Evolutionary conservation across 331 rosid species (phyloP).

Genomic region (Malus hybrid): DNA sequence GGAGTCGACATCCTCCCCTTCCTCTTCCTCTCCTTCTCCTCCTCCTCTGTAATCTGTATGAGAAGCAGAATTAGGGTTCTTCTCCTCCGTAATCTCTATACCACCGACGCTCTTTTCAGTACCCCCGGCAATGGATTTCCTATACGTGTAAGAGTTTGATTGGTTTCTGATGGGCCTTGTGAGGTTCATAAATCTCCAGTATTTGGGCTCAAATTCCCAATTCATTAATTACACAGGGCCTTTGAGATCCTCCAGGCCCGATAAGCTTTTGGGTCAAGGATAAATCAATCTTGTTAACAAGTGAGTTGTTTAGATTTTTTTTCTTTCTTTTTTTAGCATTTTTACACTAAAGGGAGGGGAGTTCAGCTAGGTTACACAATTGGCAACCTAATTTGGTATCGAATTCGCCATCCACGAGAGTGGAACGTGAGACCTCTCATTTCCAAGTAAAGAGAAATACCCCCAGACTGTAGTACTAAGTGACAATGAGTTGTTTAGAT

Average conservation of each 20-base stretch:
- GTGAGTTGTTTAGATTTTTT: no score
- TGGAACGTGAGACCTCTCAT: no score
- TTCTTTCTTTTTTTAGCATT: no score
- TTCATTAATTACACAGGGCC: background rate
- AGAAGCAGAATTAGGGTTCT: slow-evolving; percentile 13
- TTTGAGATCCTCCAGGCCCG: background rate
- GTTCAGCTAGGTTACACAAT: no score
- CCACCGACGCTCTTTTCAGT: background rate
- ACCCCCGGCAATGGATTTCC: background rate
- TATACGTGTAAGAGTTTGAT: background rate
- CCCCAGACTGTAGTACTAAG: accelerated
- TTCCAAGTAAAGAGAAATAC: no score
- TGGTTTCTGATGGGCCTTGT: background rate
- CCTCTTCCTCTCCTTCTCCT: background rate
- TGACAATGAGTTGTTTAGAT: no score
- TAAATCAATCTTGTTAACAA: background rate
- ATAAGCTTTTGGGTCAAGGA: background rate
- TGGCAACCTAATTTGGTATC: no score
- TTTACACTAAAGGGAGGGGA: no score
- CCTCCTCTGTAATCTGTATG: background rate
- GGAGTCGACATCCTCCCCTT: slow-evolving; percentile 16
- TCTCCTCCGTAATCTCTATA: no score
- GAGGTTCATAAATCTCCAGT: background rate
- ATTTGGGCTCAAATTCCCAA: background rate
- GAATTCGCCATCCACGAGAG: no score